These are phyloP conservation scores for Talinum fruticosum DNA, from an alignment of 148 eudicot species.

Conservation along the genomic window DNA sequence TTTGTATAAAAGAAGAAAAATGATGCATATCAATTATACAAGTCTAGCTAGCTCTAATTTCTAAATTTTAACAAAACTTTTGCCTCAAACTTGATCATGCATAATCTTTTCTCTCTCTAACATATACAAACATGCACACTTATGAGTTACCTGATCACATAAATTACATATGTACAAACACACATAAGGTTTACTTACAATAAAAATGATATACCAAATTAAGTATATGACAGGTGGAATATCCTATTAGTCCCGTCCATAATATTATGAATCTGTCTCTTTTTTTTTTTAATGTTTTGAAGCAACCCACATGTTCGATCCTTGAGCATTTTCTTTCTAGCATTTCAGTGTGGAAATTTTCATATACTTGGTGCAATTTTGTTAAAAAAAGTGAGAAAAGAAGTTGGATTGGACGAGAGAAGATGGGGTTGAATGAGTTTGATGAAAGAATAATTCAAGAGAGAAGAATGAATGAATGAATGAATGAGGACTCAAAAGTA, in stretches of 20 bases:
- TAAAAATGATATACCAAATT: too few relatives aligned
- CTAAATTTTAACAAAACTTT: neutral
- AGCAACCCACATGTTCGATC: neutral
- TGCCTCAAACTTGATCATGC: too few relatives aligned
- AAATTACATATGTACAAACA: too few relatives aligned
- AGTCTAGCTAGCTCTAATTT: neutral
- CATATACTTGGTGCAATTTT: neutral
- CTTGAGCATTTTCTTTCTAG: neutral
- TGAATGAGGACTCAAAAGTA: slow-evolving; percentile 6
- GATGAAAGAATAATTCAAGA: neutral
- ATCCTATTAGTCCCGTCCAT: too few relatives aligned
- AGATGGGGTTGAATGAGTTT: neutral
- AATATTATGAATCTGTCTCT: too few relatives aligned
- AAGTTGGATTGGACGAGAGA: neutral
- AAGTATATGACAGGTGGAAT: too few relatives aligned
- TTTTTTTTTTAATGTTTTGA: too few relatives aligned
- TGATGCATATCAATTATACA: neutral
- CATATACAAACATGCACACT: too few relatives aligned
- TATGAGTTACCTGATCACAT: too few relatives aligned
- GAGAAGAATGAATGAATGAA: neutral
- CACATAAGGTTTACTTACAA: too few relatives aligned
- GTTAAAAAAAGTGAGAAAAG: neutral
- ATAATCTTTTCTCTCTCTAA: too few relatives aligned
- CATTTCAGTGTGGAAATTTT: neutral
- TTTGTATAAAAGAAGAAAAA: neutral